Conservation (phyloP, 176 grass and related monocot genomes). For the Musa schizocarpa region DNA sequence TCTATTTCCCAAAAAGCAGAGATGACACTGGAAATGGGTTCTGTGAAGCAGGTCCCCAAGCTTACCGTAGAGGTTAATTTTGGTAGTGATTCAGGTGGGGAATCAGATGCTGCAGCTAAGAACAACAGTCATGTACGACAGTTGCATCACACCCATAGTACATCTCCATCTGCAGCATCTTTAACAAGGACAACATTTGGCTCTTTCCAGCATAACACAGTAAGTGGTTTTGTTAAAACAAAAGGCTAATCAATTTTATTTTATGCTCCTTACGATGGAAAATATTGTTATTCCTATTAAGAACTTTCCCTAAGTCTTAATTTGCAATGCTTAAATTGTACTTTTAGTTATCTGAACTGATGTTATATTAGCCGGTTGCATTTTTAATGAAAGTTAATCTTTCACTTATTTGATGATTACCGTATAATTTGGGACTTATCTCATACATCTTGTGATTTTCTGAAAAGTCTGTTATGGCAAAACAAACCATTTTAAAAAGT, state of each 20-base stretch:
- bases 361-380: not conserved
- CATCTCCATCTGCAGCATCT: constrained; percentile 68
- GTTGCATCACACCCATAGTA: constrained; percentile 48
- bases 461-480: not conserved
- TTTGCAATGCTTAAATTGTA: not conserved
- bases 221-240: constrained; percentile 28
- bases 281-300: not conserved
- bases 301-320: not conserved
- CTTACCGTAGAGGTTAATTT: constrained; percentile 84
- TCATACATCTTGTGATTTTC: not conserved
- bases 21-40: constrained; percentile 28
- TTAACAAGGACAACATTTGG: constrained; percentile 57
- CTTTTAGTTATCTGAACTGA: not conserved
- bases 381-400: not conserved
- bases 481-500: not conserved
- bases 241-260: constrained; percentile 3
- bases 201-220: constrained; percentile 44
- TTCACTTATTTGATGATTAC: not conserved
- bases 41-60: constrained; percentile 38
- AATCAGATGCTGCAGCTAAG: constrained; percentile 74
- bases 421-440: not conserved
- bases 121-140: constrained; percentile 48
- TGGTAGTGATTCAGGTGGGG: constrained; percentile 51
- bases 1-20: constrained; percentile 45
- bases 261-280: not conserved